These are phyloP conservation scores for Coniochaeta sp. DNA, from an alignment of 2,329 filamentous ascomycete genomes.

Conservation along the genomic window DNA sequence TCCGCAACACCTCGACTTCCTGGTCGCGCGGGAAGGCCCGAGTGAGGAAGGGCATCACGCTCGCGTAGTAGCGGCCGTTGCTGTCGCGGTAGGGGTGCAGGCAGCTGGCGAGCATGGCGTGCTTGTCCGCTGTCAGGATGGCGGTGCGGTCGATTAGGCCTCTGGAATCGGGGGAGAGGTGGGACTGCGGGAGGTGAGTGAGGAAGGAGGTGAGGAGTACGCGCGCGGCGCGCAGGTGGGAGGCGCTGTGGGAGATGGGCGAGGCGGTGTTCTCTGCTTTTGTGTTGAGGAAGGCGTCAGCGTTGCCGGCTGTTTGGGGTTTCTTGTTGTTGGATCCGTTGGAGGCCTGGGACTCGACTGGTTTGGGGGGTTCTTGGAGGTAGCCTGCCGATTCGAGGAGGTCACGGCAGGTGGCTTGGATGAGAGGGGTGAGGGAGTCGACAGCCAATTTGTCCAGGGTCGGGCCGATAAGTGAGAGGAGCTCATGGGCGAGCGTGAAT, in stretches of 20 bases:
- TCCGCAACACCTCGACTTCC: constrained; percentile 64
- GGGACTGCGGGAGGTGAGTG: constrained; percentile 54
- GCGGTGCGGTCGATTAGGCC: constrained; percentile 75
- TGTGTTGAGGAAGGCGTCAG: constrained; percentile 60
- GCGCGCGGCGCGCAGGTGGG: constrained; percentile 50
- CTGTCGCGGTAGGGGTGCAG: constrained; percentile 66
- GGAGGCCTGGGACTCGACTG: constrained; percentile 16
- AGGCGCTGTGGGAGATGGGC: constrained; percentile 21
- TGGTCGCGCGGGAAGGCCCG: constrained; percentile 56
- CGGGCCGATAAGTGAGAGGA: constrained; percentile 58
- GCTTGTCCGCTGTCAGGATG: constrained; percentile 60
- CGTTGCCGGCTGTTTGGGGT: constrained; percentile 42
- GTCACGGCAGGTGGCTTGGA: constrained; percentile 69
- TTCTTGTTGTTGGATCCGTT: constrained; percentile 24
- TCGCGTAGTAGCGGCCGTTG: constrained; percentile 59
- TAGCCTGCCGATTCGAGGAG: constrained; percentile 50
- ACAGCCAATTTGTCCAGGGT: constrained; percentile 61
- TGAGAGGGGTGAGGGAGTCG: constrained; percentile 52
- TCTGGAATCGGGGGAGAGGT: constrained; percentile 64
- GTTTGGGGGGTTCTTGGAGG: constrained; percentile 31
- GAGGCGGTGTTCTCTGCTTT: constrained; percentile 22
- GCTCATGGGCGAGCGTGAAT: constrained; percentile 51
- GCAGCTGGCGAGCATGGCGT: constrained; percentile 74
- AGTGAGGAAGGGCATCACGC: constrained; percentile 73
- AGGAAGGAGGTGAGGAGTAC: constrained; percentile 57